phyloP scores from a whole-genome alignment of 2,329 filamentous ascomycete species.

The Blastomyces emzantsi region DNA sequence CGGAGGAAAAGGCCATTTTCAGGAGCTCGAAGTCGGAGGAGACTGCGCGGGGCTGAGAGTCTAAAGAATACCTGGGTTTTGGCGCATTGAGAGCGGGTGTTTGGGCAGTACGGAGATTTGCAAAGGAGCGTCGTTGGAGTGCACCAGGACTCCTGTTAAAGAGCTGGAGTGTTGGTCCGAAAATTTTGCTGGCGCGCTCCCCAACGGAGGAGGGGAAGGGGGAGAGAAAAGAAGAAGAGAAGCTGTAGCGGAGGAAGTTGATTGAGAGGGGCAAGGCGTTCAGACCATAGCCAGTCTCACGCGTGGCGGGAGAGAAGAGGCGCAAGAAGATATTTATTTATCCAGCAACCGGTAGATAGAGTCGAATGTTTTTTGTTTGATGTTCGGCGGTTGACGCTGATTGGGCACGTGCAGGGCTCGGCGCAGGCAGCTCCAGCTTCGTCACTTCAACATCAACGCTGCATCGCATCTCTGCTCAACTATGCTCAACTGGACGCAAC shows the following conservation, averaged over 20 bases:
- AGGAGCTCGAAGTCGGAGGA: constrained; percentile 31
- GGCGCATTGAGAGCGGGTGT: constrained; percentile 34
- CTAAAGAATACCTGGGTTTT: constrained; percentile 26
- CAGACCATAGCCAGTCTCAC: not conserved
- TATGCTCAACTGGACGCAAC: not conserved
- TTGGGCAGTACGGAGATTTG: constrained; percentile 22
- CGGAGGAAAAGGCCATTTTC: constrained; percentile 58
- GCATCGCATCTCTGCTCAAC: not conserved
- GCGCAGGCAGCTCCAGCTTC: constrained; percentile 35
- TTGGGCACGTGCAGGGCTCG: constrained; percentile 10
- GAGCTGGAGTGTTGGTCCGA: constrained; percentile 35
- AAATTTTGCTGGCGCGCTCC: constrained; percentile 33
- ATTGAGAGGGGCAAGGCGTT: not conserved
- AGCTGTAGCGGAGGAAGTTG: constrained; percentile 6
- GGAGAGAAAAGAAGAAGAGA: constrained; percentile 17
- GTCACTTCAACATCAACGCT: constrained; percentile 26
- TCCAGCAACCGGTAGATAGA: not conserved
- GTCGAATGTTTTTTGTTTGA: not conserved
- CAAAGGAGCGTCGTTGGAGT: constrained; percentile 38
- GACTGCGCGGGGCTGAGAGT: constrained; percentile 29
- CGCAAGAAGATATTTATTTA: not conserved
- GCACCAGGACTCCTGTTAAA: constrained; percentile 36
- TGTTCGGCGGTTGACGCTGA: constrained; percentile 7
- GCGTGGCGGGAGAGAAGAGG: not conserved
- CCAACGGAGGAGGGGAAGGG: not conserved